A percentile compares a stretch with the other conserved stretches of the same genome.
Evolutionary conservation across 2,329 filamentous ascomycete genomes (phyloP).

Genomic region (Phaeoacremonium minimum): DNA sequence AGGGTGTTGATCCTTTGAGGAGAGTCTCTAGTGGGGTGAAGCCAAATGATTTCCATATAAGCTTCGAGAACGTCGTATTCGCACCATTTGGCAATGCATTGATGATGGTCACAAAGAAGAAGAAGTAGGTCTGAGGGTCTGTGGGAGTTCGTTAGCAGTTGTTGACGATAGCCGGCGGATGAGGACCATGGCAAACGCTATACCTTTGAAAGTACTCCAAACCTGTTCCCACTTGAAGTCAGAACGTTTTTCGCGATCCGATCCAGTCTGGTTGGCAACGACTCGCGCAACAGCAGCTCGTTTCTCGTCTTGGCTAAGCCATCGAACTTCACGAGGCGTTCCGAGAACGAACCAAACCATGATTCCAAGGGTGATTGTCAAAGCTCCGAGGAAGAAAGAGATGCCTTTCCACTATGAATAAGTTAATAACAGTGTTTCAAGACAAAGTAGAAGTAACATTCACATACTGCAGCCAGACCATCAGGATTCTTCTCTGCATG

Average conservation of each 20-base stretch:
- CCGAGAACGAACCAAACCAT: conserved; percentile 21
- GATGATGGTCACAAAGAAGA: conserved; percentile 26
- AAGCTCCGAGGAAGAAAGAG: conserved; percentile 20
- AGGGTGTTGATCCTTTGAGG: conserved; percentile 22
- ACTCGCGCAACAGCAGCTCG: conserved; percentile 20
- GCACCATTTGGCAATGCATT: conserved; percentile 26
- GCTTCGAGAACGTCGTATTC: conserved; percentile 23
- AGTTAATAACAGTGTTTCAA: too few species aligned
- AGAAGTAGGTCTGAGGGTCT: conserved; percentile 26
- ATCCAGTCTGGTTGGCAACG: conserved; percentile 20
- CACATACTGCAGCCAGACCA: too few species aligned
- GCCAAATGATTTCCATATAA: conserved; percentile 25
- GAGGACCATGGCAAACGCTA: too few species aligned
- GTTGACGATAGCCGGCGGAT: too few species aligned
- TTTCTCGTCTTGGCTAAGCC: conserved; percentile 23
- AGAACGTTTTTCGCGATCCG: conserved; percentile 17
- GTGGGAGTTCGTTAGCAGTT: too few species aligned
- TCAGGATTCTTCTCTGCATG: conserved; percentile 9
- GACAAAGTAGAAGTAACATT: too few species aligned
- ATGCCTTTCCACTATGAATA: conserved; percentile 21
- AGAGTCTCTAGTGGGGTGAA: conserved; percentile 24
- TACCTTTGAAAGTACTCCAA: conserved; percentile 18
- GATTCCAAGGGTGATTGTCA: conserved; percentile 17
- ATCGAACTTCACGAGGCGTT: conserved; percentile 22
- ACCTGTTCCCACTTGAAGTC: conserved; percentile 23